A percentile compares a stretch with the other conserved stretches of the same genome.
These are phyloP conservation scores for Vaccinium darrowii DNA, from an alignment of 148 eudicot species.

Conservation along the genomic window DNA sequence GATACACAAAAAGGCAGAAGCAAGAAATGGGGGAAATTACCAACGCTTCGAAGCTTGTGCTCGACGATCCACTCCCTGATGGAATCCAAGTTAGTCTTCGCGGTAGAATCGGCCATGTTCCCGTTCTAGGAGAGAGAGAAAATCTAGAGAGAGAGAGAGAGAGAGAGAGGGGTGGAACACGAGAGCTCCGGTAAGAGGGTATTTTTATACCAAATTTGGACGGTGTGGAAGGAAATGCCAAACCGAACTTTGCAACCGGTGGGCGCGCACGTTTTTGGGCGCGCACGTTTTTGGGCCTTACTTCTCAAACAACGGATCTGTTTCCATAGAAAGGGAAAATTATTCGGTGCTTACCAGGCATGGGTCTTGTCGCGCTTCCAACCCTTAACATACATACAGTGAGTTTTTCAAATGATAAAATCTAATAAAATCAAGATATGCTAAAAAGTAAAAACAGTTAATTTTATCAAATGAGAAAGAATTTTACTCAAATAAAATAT, in stretches of 20 bases:
- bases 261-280: slow-evolving; percentile 15
- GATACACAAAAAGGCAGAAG: background rate
- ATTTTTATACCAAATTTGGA: background rate
- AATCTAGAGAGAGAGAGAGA: background rate
- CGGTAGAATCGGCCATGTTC: slow-evolving; percentile 45
- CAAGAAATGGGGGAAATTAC: slow-evolving; percentile 21
- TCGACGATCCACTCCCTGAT: slow-evolving; percentile 51
- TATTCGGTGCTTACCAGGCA: too few species aligned
- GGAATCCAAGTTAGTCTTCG: slow-evolving; percentile 37
- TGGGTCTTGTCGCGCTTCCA: too few species aligned
- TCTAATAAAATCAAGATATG: too few species aligned
- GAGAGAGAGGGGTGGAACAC: background rate
- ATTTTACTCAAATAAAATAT: too few species aligned
- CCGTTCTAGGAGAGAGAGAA: background rate
- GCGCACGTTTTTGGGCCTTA: background rate
- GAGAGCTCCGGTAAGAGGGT: background rate
- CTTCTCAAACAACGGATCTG: background rate
- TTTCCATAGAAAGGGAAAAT: too few species aligned
- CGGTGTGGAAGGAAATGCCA: background rate
- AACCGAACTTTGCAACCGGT: slow-evolving; percentile 4
- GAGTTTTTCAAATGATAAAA: too few species aligned
- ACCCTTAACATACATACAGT: too few species aligned
- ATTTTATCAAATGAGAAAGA: too few species aligned
- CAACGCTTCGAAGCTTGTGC: slow-evolving; percentile 71
- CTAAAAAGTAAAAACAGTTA: too few species aligned